These are phyloP conservation scores for Curvularia sp. DNA, from an alignment of 2,329 filamentous ascomycete genomes.

Conservation along the genomic window DNA sequence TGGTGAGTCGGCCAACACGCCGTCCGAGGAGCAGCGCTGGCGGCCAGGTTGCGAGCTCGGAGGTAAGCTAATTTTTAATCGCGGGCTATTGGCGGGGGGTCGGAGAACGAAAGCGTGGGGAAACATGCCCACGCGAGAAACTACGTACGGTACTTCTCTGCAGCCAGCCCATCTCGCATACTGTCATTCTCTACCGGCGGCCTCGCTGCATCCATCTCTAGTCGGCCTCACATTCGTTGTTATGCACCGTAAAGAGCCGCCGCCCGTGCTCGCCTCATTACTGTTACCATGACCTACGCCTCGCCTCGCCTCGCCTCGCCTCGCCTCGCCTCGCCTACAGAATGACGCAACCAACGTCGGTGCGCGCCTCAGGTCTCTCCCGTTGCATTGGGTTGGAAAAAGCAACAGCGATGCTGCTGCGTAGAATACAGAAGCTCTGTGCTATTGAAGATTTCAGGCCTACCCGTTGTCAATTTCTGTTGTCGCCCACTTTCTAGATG, in stretches of 20 bases:
- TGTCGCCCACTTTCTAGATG: slow-evolving; percentile 7
- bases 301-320: too few relatives aligned
- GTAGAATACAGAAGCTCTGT: slow-evolving; percentile 9
- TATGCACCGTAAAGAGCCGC: background rate
- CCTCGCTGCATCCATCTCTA: background rate
- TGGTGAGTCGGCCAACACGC: slow-evolving; percentile 35
- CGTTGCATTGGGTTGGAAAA: background rate
- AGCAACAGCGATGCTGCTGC: background rate
- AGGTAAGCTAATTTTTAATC: slow-evolving; percentile 36
- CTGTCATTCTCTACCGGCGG: background rate
- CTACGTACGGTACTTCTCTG: background rate
- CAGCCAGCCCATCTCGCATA: background rate
- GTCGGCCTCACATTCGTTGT: background rate
- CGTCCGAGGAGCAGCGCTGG: slow-evolving; percentile 27
- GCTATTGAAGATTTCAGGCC: background rate
- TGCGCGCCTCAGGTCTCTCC: slow-evolving; percentile 18
- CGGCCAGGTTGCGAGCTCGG: slow-evolving; percentile 37
- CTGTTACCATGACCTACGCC: too few relatives aligned
- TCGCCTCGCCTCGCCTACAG: too few relatives aligned
- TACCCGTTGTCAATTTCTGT: background rate
- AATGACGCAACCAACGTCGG: slow-evolving; percentile 15
- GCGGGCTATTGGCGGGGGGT: slow-evolving; percentile 31
- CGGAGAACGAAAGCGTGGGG: slow-evolving; percentile 43
- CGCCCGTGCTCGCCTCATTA: slow-evolving; percentile 23
- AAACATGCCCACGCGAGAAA: slow-evolving; percentile 28